Evolutionary conservation across 2,329 filamentous ascomycete species (phyloP), one percentile per base, ranked within the genome.

Genomic region (Tolypocladium cylindrosporum): DNA sequence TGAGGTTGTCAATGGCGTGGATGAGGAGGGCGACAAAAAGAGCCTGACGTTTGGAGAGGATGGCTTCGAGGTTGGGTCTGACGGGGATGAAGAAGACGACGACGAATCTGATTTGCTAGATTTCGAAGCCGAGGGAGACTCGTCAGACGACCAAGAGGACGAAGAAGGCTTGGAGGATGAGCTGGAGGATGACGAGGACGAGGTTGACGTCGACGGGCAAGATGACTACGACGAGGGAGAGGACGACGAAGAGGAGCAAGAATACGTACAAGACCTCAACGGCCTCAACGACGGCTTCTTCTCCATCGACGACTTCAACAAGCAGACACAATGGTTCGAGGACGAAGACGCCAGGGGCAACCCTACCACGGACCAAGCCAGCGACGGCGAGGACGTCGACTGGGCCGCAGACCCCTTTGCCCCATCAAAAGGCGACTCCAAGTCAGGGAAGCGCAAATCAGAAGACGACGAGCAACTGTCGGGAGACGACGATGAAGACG

Each of bases 231-330:
- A 69, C 6, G 66, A 66, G 3, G 70, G 68, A 1, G 71, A 67
- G 0, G 72, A 74, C 0, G 71, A 73, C 72, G 73, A 72, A 0
- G 75, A 77, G 1, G 74, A 75, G 1, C 71, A 80, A 0, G 79
- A 80, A 2, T 77, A 75, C 1, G 73, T 74, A 13, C 75, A 79
- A 4, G 79, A 97, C 67, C 85, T 86, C 4, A 81, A 94, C 68
- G 91, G 91, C 8, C 83, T 99, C 39, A 97, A 99, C 67, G 94
- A 99, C 68, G 93, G 91, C 6, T 99, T 99, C 76, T 99, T 99
- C 75, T 96, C 91, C 19, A 93, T 99, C 66, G 92, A 97, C 67
- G 86, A 95, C 60, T 99, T 99, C 81, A 99, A 99, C 78, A 90
- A 88, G 69, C 90, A 95, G 69, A 90, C 91, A 2, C 90, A 96